These are phyloP conservation scores for Ustilago bromivora DNA, from an alignment of 1,284 basidiomycete species.

Conservation along the genomic window DNA sequence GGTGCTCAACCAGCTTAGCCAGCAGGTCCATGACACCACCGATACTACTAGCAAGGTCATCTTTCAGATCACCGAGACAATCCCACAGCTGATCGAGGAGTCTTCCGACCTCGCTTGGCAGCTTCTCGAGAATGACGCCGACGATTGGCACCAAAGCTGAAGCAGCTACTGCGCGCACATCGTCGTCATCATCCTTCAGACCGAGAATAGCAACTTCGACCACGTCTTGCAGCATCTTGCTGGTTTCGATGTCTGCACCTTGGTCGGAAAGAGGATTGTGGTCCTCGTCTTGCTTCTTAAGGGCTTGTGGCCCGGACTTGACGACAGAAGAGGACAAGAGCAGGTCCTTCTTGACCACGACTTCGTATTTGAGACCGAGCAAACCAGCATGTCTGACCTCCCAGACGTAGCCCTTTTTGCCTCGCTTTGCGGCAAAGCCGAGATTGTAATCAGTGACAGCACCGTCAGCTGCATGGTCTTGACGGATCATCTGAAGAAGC, in stretches of 20 bases:
- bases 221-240: slow-evolving; percentile 55
- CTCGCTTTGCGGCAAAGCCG: slow-evolving; percentile 70
- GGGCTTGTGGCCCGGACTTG: slow-evolving; percentile 10
- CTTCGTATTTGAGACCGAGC: slow-evolving; percentile 96
- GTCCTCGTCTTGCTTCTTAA: slow-evolving; percentile 46
- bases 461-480: slow-evolving; percentile 74
- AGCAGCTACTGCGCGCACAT: slow-evolving; percentile 95
- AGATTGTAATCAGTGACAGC: slow-evolving; percentile 18
- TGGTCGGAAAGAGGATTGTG: neutral
- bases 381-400: slow-evolving; percentile 96
- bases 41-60: slow-evolving; percentile 95
- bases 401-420: slow-evolving; percentile 81
- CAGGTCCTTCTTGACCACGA: slow-evolving; percentile 88
- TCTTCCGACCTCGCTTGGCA: slow-evolving; percentile 73
- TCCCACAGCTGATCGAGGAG: slow-evolving; percentile 90
- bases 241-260: slow-evolving; percentile 17
- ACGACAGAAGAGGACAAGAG: slow-evolving; percentile 71
- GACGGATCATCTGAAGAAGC: slow-evolving; percentile 91
- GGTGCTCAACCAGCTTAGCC: slow-evolving; percentile 60
- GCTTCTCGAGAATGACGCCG: slow-evolving; percentile 79
- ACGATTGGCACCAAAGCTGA: slow-evolving; percentile 89
- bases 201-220: slow-evolving; percentile 72
- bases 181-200: slow-evolving; percentile 90
- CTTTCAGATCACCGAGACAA: slow-evolving; percentile 91
- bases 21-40: slow-evolving; percentile 94